Base-by-base conservation (phyloP, 2,329 filamentous ascomycete genomes). In the Ophiosphaerella narmari region DNA sequence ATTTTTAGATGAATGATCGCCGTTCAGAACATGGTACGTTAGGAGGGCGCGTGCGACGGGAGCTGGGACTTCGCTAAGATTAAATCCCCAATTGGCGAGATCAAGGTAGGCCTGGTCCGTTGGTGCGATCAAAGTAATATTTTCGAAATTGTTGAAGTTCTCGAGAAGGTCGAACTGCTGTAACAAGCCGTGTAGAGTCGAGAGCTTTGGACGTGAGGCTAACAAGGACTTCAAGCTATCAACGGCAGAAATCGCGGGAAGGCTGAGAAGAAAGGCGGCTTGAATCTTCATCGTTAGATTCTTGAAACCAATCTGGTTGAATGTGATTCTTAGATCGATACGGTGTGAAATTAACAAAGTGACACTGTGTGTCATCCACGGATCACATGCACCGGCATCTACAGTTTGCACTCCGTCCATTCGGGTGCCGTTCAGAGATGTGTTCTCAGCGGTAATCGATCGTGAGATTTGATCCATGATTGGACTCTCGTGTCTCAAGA, bases 91-190 rank as follows among this genome's bases (percentile, higher is more conserved):
- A 9, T 43, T 33, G 16, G 40, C 40, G 11, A 43, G 40, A n/a
- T 43, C 31, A n/a, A 43, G n/a, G n/a, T 43, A 43, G 3, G 40
- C 40, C 35, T 43, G 26, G 18, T 43, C 26, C 9, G 40, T 43
- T n/a, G 40, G 40, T 34, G 40, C 40, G n/a, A 43, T 33, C 5
- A 43, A 3, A 29, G 40, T 43, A 7, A 43, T 35, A 13, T 43
- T 43, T n/a, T 18, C 12, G 9, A 34, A 13, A n/a, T 13, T 8
- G 18, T 35, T 43, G 40, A 43, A 34, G 16, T 43, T 29, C 9
- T 43, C 40, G 3, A 43, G 16, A 5, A 43, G 40, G 14, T 21
- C 14, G 18, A 43, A 43, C 33, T 43, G 40, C n/a, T 32, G 9
- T n/a, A 43, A 7, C 8, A 43, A 18, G 26, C 12, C 12, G 14